Evolutionary conservation across 305 asterid genomes (phyloP), one percentile per base, ranked within the genome.

Genomic region (Fraxinus paxiana): DNA sequence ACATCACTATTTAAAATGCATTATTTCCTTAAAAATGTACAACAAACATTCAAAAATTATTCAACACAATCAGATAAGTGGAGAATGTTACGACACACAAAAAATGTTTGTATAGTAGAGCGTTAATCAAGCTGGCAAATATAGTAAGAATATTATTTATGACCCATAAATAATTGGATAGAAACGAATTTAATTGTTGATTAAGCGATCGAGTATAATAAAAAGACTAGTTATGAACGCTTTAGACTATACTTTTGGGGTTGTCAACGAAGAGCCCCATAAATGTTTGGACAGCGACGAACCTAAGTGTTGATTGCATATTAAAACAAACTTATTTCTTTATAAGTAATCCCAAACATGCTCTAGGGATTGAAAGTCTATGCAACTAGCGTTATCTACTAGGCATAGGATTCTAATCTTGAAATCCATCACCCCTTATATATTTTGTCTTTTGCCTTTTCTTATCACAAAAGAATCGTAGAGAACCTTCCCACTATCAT

Each of bases 361-460:
- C 74, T 67, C 41, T 30, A 69, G 74, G 35, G 74, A 15, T 69
- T 69, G 41, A 30, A 69, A 69, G 41, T 69, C 74, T 69, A 65
- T 31, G 4, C 74, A 30, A 13, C 38, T 22, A 61, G 71, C 7
- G 34, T 51, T 51, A n/a, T 51, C 22, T 51, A 51, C 22, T n/a
- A 5, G 75, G 88, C 96, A 87, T 90, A 84, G 96, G 96, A 89
- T 92, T 89, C 96, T 89, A 84, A 86, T 87, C 86, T 70, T 59
- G 67, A 63, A 79, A 61, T 63, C 77, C 78, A 72, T 85, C 67
- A 71, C 74, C 81, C 83, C 80, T 81, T 33, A 48, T 81, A 48
- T 51, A 84, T 73, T 70, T 73, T 79, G 87, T 90, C 87, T 88
- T 88, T 81, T 80, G 87, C 89, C 87, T 75, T 69, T 85, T 73